Evolutionary conservation across 2,329 filamentous ascomycete genomes (phyloP).

Genomic region (Fusarium humuli): DNA sequence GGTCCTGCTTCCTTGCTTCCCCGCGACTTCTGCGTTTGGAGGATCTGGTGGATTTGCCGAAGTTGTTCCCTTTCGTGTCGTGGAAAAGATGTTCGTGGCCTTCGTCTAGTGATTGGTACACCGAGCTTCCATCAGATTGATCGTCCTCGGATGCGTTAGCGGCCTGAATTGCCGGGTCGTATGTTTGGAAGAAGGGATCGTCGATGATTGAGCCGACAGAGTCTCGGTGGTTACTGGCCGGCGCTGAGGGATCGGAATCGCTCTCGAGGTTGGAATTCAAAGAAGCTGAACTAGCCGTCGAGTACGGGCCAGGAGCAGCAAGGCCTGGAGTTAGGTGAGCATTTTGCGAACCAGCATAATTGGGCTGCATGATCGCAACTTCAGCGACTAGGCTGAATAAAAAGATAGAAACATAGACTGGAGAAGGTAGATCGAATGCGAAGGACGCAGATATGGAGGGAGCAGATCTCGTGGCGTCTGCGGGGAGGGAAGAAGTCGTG

Average conservation of each 20-base stretch:
- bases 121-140: slow-evolving; percentile 42
- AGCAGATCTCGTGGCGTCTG: slow-evolving; percentile 35
- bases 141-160: slow-evolving; percentile 42
- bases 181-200: slow-evolving; percentile 66
- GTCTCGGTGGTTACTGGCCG: slow-evolving; percentile 52
- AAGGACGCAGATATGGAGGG: slow-evolving; percentile 34
- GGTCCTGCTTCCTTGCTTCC: slow-evolving; percentile 32
- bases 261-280: slow-evolving; percentile 44
- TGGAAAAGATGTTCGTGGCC: slow-evolving; percentile 50
- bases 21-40: slow-evolving; percentile 26
- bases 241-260: slow-evolving; percentile 34
- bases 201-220: slow-evolving; percentile 66
- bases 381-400: slow-evolving; percentile 44
- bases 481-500: slow-evolving; percentile 41
- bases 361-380: slow-evolving; percentile 48
- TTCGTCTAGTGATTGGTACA: slow-evolving; percentile 47
- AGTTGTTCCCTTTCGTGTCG: slow-evolving; percentile 31
- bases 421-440: slow-evolving; percentile 20
- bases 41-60: slow-evolving; percentile 11
- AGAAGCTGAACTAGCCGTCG: slow-evolving; percentile 32
- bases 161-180: slow-evolving; percentile 51
- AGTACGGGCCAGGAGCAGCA: slow-evolving; percentile 29
- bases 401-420: slow-evolving; percentile 44
- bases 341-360: slow-evolving; percentile 44
- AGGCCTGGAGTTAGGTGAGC: slow-evolving; percentile 44